Evolutionary conservation across 2,329 filamentous ascomycete genomes (phyloP), one percentile per base, ranked within the genome.

Genomic region (Scedosporium apiospermum): DNA sequence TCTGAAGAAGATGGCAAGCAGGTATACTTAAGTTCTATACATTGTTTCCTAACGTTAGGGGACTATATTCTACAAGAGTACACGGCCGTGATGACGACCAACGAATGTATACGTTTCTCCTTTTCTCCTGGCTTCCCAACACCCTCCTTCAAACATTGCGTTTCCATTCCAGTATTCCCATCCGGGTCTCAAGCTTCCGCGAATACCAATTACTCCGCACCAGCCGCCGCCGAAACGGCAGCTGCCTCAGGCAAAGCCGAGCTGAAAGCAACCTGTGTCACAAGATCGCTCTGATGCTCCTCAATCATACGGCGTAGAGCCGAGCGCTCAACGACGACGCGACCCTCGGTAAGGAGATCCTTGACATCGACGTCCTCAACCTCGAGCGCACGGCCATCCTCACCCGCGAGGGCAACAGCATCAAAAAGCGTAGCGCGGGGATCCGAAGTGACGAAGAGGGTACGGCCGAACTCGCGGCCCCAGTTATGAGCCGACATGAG

Each of bases 351-450:
- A 67, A 99, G 77, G 66, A 99, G 76, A 73, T 98, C 90, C 83
- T 98, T 99, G 65, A 99, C 91, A 75, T 98, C 95, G 42, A 99
- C 91, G 65, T 96, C 89, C n/a, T 82, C 78, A 64, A 88, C 79
- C 63, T 84, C 82, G 68, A 92, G 78, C 7, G 88, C 88, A 63
- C 86, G 83, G 21, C 89, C 91, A 65, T 92, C 83, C 69, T 83
- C 78, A 7, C 82, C 83, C 65, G 88, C 76, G 64, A 83, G 77
- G 60, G 83, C 81, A 71, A 96, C 79, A 41, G 88, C 87, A 44
- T 80, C 80, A 67, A 86, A 88, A 58, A 97, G 77, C 63, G 84
- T 82, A 51, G 82, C 78, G 65, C 88, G 80, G 68, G 77, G 75
- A 63, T 81, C 77, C 38, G 78, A 80, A 1, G 90, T 91, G 65